Conservation (phyloP, 2,329 filamentous ascomycete species). For the Phaeophleospora eucalypticola region DNA sequence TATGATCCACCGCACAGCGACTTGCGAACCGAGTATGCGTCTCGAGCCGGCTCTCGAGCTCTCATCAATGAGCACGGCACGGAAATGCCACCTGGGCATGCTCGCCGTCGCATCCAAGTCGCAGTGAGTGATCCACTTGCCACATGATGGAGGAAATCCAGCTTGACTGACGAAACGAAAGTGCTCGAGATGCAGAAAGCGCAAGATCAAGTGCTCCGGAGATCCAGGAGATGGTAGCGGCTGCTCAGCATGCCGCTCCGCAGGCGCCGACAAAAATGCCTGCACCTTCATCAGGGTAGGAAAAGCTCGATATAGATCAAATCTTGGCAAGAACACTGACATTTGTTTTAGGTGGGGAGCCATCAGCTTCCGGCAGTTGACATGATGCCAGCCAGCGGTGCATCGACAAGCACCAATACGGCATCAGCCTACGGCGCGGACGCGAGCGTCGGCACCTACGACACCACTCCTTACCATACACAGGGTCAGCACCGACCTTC, state of each 20-base stretch:
- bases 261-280: constrained; percentile 56
- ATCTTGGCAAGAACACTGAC: constrained; percentile 2
- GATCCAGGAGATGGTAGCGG: constrained; percentile 70
- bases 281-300: constrained; percentile 78
- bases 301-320: constrained; percentile 1
- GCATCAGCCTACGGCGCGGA: constrained; percentile 15
- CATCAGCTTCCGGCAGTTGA: constrained; percentile 15
- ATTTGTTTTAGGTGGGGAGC: constrained; percentile 17
- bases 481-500: constrained; percentile 23
- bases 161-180: constrained; percentile 38
- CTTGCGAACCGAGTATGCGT: constrained; percentile 22
- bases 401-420: constrained; percentile 7
- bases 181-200: constrained; percentile 85
- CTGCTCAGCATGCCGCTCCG: constrained; percentile 78
- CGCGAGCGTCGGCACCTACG: constrained; percentile 10
- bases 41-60: constrained; percentile 19
- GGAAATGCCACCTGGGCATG: constrained; percentile 30
- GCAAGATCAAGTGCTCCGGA: constrained; percentile 93
- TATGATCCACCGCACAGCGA: constrained; percentile 26
- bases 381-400: constrained; percentile 12
- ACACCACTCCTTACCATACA: constrained; percentile 7
- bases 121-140: too few relatives aligned
- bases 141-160: too few relatives aligned
- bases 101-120: constrained; percentile 51
- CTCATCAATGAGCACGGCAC: constrained; percentile 30